A percentile compares a stretch with the other conserved stretches of the same genome.
Evolutionary conservation across 2,329 filamentous ascomycete species (phyloP).

Genomic region (Chaetomium globosum): DNA sequence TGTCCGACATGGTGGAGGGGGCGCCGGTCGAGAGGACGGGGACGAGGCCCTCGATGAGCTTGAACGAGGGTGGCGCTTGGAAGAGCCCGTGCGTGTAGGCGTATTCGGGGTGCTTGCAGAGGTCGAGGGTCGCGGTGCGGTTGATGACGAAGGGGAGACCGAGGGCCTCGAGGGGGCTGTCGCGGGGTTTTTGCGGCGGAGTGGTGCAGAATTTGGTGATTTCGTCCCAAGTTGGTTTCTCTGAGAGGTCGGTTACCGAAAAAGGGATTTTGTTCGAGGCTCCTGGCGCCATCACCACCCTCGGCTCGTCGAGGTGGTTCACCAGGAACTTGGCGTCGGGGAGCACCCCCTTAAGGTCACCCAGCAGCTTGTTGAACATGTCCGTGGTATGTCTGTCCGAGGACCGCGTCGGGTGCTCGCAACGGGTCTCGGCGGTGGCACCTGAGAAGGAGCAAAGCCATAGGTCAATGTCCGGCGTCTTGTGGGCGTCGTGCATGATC

Average conservation of each 20-base stretch:
- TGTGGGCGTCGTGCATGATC: constrained; percentile 38
- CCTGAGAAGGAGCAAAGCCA: constrained; percentile 43
- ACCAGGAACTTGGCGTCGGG: constrained; percentile 49
- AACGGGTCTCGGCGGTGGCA: constrained; percentile 38
- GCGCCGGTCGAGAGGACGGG: constrained; percentile 53
- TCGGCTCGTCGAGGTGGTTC: constrained; percentile 54
- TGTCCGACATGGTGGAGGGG: constrained; percentile 53
- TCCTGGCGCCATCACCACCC: constrained; percentile 43
- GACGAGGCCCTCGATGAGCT: constrained; percentile 45
- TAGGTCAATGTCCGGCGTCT: constrained; percentile 40
- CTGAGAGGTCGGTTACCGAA: constrained; percentile 38
- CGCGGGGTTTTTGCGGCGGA: not conserved
- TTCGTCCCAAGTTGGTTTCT: constrained; percentile 39
- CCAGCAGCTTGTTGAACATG: constrained; percentile 42
- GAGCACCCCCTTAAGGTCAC: constrained; percentile 34
- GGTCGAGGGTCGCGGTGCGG: constrained; percentile 38
- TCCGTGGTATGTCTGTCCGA: constrained; percentile 43
- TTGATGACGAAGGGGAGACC: constrained; percentile 46
- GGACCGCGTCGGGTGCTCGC: constrained; percentile 41
- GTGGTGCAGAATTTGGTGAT: constrained; percentile 41
- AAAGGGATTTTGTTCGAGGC: constrained; percentile 22
- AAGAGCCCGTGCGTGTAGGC: constrained; percentile 50
- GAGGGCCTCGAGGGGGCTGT: constrained; percentile 31
- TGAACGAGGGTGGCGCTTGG: constrained; percentile 48
- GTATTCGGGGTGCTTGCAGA: constrained; percentile 53